phyloP scores from a whole-genome alignment of 208 protist species.

The Leishmania gerbilli region DNA sequence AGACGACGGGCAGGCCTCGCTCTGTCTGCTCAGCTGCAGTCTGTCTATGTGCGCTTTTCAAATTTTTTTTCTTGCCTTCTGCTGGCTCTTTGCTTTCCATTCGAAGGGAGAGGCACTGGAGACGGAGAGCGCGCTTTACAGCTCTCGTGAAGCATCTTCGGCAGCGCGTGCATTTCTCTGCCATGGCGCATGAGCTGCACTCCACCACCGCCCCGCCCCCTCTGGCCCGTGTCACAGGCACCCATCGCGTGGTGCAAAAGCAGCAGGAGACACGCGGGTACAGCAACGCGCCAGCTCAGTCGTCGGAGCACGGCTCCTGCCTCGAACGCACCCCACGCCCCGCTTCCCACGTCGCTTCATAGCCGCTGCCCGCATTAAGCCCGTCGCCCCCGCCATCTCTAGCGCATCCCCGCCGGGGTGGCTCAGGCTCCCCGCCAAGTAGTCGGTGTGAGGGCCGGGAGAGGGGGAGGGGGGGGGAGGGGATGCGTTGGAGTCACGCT shows the following conservation, averaged over 20 bases:
- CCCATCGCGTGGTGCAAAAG: neutral
- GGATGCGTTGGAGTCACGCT: neutral
- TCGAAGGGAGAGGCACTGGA: no score
- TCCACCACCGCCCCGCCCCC: neutral
- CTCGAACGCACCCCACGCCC: neutral
- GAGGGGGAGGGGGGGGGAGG: no score
- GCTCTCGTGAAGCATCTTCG: neutral
- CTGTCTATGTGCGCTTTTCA: neutral
- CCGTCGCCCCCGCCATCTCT: no score
- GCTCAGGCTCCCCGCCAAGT: neutral
- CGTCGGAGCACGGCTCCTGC: neutral
- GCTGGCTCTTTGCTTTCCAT: no score
- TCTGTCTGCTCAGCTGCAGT: neutral
- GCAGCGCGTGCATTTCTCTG: neutral
- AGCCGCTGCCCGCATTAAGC: neutral
- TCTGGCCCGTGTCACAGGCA: neutral
- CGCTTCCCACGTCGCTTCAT: neutral
- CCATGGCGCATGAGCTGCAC: neutral
- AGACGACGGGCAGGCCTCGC: neutral
- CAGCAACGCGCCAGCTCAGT: neutral
- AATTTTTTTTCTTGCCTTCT: neutral
- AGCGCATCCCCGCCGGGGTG: neutral
- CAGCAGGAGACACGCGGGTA: neutral
- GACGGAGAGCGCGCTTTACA: no score
- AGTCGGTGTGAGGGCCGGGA: neutral